Base-by-base conservation (phyloP, 2,329 filamentous ascomycete species). In the Phoma sp. region DNA sequence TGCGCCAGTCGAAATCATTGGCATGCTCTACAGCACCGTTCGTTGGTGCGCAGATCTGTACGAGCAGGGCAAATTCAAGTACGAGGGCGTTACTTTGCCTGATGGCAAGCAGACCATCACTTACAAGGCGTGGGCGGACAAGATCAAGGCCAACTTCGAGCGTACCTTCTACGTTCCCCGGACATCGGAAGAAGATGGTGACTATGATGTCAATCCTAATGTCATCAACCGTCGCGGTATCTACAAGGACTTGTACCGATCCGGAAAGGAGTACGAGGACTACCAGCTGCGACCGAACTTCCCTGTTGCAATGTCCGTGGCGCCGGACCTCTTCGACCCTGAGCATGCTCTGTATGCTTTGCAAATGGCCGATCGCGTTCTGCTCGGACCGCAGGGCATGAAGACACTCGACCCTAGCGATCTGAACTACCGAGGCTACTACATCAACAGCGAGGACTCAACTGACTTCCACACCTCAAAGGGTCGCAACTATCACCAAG, bases 231-330 rank as follows among this genome's bases (percentile, higher is more conserved):
- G 95, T 44, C 87, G 93, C 21, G 96, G 95, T 58, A 96, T 99
- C 71, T 99, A 99, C 85, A 99, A 99, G 79, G 95, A 99, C 74
- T 80, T 98, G 17, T 97, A 97, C 83, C 87, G 85, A 63, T 96
- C 92, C 41, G 92, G 92, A 60, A 98, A 97, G 76, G 91, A 95
- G 73, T 97, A 96, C 71, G 92, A 98, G 72, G 95, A 99, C 77
- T 99, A 99, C 77, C 95, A 99, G 75, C 85, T 99, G 37, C 91
- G 95, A 22, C 83, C 91, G 58, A 99, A 99, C 78, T 98, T 96
- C 78, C 85, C 93, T 29, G 94, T 99, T 62, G 92, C 94, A 64
- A 98, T 99, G 95, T 86, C 89, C 2, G 94, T 96, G 0, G 93
- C 96, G 0, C 91, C 95, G 0, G 89, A 91, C 24, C 85, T 99